Evolutionary conservation across 805 yeast species (phyloP).

Genomic region (Spencermartinsiella europaea): DNA sequence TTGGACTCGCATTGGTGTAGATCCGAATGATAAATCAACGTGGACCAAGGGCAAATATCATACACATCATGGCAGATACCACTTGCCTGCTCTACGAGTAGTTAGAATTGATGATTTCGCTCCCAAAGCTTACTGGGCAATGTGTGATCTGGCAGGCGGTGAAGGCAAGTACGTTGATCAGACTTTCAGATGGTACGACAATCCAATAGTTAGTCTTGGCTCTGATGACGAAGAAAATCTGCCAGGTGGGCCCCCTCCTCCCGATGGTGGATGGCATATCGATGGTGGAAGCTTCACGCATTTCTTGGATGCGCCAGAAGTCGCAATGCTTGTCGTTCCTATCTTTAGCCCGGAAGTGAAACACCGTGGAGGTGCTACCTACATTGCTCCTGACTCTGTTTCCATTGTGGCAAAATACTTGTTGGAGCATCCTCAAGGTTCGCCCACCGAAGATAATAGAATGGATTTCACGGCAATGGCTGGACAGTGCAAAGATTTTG

Average conservation of each 20-base stretch:
- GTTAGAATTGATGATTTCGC: conserved; percentile 11
- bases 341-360: conserved; percentile 8
- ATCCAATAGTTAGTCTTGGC: conserved; percentile 12
- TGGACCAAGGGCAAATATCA: conserved; percentile 12
- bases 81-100: conserved; percentile 13
- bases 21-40: conserved; percentile 11
- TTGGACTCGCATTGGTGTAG: conserved; percentile 13
- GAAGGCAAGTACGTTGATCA: conserved; percentile 11
- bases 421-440: conserved; percentile 8
- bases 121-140: conserved; percentile 11
- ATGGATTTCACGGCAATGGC: conserved; percentile 7
- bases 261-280: conserved; percentile 12
- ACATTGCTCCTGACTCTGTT: conserved; percentile 10
- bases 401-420: conserved; percentile 8
- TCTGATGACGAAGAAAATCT: conserved; percentile 11
- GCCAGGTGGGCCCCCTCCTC: conserved; percentile 8
- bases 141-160: conserved; percentile 13
- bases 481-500: conserved; percentile 14
- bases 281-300: conserved; percentile 14
- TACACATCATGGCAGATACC: background rate
- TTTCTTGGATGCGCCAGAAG: conserved; percentile 12
- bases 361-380: conserved; percentile 12
- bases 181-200: conserved; percentile 15
- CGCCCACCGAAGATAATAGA: conserved; percentile 2
- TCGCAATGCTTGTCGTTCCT: conserved; percentile 10